Evolutionary conservation across 441 rosid genomes (phyloP), one percentile per base, ranked within the genome.

Genomic region (Euphorbia schlechtendalii): DNA sequence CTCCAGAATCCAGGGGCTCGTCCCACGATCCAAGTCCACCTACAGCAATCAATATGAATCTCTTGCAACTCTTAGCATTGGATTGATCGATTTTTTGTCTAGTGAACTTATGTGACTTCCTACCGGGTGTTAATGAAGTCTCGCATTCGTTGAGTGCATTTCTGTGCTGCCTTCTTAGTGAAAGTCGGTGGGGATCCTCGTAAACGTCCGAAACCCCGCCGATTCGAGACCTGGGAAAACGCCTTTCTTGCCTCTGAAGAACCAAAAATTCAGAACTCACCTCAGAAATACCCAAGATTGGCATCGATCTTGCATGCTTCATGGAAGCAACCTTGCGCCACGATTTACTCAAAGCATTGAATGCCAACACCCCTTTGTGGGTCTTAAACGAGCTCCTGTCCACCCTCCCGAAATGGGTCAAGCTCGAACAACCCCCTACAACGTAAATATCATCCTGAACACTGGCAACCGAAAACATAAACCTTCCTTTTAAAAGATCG

Each of bases 131-230:
- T n/a, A 62, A 61, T 2, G 81, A 74, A 61, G 78, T 65, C 56
- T 81, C 91, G 40, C 67, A 75, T 70, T 81, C 88, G 65, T 88
- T 87, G 64, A 80, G 70, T 21, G 75, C 79, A 81, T 69, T 76
- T 69, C 85, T 76, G 61, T 74, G 74, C 3, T 89, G 93, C 27
- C 93, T 78, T 69, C 96, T 84, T 27, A 90, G 69, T 12, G 97
- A 94, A 63, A 90, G 82, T 70, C 90, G 83, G 77, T 90, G 96
- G 38, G 99, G 99, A 75, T 90, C 96, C 82, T 87, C 96, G 45
- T 89, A 90, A 63, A 90, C 96, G 67, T 89, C 96, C 0, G 96
- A 90, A 1, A 78, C 95, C 28, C 87, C 87, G 18, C 89, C 86
- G 41, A 67, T 57, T 52, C 94, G 82, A 18, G 97, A 78, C 76